A percentile compares a stretch with the other conserved stretches of the same genome.
These are phyloP conservation scores for Cynara cardunculus DNA, from an alignment of 129 eudicot genomes.

Conservation along the genomic window DNA sequence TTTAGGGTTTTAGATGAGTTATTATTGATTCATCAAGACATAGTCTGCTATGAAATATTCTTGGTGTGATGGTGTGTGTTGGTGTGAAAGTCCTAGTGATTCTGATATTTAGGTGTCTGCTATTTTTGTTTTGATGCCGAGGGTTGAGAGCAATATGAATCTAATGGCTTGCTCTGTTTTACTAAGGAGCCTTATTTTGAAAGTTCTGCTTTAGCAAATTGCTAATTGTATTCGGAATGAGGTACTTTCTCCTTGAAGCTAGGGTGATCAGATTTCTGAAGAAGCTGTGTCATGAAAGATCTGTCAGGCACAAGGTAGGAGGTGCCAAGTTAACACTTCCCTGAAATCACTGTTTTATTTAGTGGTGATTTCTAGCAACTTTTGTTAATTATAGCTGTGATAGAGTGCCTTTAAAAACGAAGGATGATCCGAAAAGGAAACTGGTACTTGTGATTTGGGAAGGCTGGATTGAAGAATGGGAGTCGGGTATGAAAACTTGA, in stretches of 20 bases:
- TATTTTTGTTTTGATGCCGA: not conserved
- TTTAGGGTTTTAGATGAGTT: constrained; percentile 8
- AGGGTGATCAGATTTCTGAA: not conserved
- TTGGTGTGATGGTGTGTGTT: not conserved
- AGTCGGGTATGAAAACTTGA: not conserved
- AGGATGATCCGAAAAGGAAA: not conserved
- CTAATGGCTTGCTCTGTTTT: not conserved
- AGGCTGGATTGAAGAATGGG: not conserved
- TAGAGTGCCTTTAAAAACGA: not conserved
- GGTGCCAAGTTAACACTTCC: not conserved
- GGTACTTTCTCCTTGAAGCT: not conserved
- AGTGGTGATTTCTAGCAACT: not conserved
- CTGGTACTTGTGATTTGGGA: not conserved
- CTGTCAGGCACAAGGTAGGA: not conserved
- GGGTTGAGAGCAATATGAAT: not conserved
- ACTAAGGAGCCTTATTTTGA: not conserved
- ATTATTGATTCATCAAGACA: not conserved
- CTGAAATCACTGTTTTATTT: not conserved
- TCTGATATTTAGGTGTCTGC: not conserved
- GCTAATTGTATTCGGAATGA: not conserved
- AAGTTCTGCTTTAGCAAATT: not conserved
- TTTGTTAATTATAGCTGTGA: not conserved
- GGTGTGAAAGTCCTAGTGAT: constrained; percentile 7
- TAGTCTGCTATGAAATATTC: not conserved
- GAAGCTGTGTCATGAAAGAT: not conserved